A percentile compares a stretch with the other conserved stretches of the same genome.
These are phyloP conservation scores for Xylaria multiplex DNA, from an alignment of 2,329 filamentous ascomycete species.

Conservation along the genomic window DNA sequence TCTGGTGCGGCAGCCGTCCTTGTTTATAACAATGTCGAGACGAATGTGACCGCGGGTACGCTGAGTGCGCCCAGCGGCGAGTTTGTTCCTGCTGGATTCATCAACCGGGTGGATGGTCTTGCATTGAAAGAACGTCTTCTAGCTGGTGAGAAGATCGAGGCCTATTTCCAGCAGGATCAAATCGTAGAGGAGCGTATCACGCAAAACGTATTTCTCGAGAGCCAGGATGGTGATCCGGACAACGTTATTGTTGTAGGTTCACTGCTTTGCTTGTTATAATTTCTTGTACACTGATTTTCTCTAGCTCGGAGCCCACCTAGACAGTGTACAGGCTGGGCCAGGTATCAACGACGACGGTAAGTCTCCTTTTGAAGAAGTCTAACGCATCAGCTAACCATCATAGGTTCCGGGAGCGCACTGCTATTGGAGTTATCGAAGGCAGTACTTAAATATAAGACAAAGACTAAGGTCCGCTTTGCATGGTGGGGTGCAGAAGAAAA, in stretches of 20 bases:
- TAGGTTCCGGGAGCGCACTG: constrained; percentile 22
- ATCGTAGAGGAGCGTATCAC: constrained; percentile 26
- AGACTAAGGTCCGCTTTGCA: constrained; percentile 28
- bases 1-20: constrained; percentile 26
- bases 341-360: constrained; percentile 31
- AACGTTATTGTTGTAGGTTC: constrained; percentile 25
- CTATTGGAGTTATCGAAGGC: constrained; percentile 27
- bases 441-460: constrained; percentile 27
- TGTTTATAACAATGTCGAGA: constrained; percentile 29
- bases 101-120: constrained; percentile 27
- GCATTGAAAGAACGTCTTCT: constrained; percentile 20
- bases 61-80: constrained; percentile 26
- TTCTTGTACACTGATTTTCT: neutral
- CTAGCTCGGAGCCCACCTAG: constrained; percentile 27
- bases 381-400: neutral
- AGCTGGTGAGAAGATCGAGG: constrained; percentile 23
- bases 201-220: constrained; percentile 30
- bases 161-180: constrained; percentile 29
- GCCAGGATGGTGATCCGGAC: constrained; percentile 19
- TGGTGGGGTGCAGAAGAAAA: constrained; percentile 33
- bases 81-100: constrained; percentile 29
- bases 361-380: neutral
- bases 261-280: neutral
- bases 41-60: constrained; percentile 28
- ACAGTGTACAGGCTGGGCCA: constrained; percentile 29